Evolutionary conservation across 331 rosid genomes (phyloP), one percentile per base, ranked within the genome.

Genomic region (Arachis monticola): DNA sequence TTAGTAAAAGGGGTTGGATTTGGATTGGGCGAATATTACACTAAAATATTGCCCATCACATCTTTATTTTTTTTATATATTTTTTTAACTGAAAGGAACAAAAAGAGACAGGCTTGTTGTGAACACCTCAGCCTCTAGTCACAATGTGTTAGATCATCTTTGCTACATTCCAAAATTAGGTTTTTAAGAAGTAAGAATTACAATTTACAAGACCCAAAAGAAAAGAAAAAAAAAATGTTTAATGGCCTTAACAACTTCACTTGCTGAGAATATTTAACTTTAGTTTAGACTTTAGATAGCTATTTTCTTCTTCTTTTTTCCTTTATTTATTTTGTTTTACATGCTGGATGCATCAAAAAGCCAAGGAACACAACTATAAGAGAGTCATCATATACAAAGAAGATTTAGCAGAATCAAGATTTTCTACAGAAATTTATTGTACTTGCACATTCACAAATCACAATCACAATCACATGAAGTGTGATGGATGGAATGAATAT

Each of bases 101-200:
- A 44, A 44, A 64, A 42, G 1, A 46, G 46, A 6, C 41, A 10
- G 14, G 0, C 5, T 2, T 22, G 48, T 2, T 14, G 38, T 31
- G 53, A 17, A 76, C 40, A 40, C 64, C 64, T 51, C 56, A 38
- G 6, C 40, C 40, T 35, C 40, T 0, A 4, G 40, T 14, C 10
- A 4, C 41, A 56, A 40, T 27, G 44, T 70, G 17, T 48, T 38
- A 52, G 66, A 53, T 51, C 60, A 53, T 53, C 1, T 46, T 31
- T 14, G 40, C 77, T 52, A 77, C 12, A 63, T 71, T 71, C 45
- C 77, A 78, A 55, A 32, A 53, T 63, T 63, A 35, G 45, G 67
- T 22, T 60, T 17, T 31, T 6, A 3, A 48, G 11, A 8, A 11
- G 52, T 61, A 38, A 35, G 40, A 35, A 35, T 35, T 35, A 35